Evolutionary conservation across 1,284 basidiomycete species (phyloP).

Genomic region (Puccinia triticina): DNA sequence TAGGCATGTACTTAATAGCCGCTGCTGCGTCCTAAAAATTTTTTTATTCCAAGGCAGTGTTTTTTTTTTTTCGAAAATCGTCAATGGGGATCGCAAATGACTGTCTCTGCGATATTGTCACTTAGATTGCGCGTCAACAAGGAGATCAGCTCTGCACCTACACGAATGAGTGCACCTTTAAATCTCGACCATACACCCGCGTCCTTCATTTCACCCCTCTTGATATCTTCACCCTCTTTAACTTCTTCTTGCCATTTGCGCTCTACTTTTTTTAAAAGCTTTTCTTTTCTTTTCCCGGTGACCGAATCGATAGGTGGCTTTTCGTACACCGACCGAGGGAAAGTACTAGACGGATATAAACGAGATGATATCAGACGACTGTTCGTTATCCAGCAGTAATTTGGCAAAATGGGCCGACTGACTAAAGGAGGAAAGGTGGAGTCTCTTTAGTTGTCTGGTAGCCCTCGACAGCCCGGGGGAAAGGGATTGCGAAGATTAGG

Average conservation of each 20-base stretch:
- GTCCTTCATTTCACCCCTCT: constrained; percentile 30
- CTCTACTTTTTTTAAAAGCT: constrained; percentile 38
- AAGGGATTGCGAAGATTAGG: constrained; percentile 46
- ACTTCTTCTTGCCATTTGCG: constrained; percentile 51
- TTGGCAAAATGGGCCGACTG: neutral
- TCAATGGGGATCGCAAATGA: neutral
- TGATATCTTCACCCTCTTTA: constrained; percentile 45
- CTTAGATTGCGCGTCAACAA: neutral
- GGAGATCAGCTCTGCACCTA: neutral
- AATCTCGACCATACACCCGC: constrained; percentile 27
- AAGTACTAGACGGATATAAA: constrained; percentile 6
- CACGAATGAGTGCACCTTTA: constrained; percentile 38
- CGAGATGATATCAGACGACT: neutral
- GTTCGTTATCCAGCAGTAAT: neutral
- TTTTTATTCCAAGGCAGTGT: neutral
- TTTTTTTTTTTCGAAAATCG: no score
- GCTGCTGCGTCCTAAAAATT: constrained; percentile 27
- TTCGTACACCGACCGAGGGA: constrained; percentile 45
- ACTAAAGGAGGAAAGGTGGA: constrained; percentile 46
- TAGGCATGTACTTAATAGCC: constrained; percentile 37
- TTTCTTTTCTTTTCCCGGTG: constrained; percentile 42
- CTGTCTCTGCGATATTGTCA: neutral
- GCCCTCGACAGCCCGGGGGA: constrained; percentile 24
- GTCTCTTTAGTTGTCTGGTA: constrained; percentile 31
- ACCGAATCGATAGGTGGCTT: constrained; percentile 28